Evolutionary conservation across 208 protist species (phyloP).

Genomic region (Crithidia bombi): DNA sequence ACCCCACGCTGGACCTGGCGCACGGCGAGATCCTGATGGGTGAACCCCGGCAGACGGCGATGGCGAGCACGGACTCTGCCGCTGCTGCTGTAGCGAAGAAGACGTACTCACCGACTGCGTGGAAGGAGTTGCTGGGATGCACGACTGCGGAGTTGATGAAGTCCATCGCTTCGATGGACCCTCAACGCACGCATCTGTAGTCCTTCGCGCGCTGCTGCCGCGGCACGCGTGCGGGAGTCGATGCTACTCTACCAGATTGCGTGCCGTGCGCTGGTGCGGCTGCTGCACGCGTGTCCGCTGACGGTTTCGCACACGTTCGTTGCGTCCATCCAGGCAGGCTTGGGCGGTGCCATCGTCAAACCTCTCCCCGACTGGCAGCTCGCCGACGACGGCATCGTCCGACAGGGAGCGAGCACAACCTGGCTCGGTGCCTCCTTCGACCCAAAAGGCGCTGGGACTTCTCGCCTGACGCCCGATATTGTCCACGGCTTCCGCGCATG

Average conservation of each 20-base stretch:
- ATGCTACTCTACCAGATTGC: slow-evolving; percentile 28
- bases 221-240: slow-evolving; percentile 19
- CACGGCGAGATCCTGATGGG: slow-evolving; percentile 19
- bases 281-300: slow-evolving; percentile 25
- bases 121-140: slow-evolving; percentile 33
- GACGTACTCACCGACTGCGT: slow-evolving; percentile 6
- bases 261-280: slow-evolving; percentile 20
- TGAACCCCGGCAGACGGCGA: neutral
- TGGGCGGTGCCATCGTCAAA: neutral
- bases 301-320: slow-evolving; percentile 20
- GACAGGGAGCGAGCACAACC: neutral
- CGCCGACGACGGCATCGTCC: neutral
- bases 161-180: slow-evolving; percentile 21
- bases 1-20: slow-evolving; percentile 34
- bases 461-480: slow-evolving; percentile 3
- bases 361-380: neutral
- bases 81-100: neutral
- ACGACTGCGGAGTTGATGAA: slow-evolving; percentile 47
- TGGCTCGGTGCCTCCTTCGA: neutral
- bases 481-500: neutral
- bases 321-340: neutral
- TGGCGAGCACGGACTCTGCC: neutral
- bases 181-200: neutral
- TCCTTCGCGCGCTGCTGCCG: neutral
- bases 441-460: neutral